A percentile compares a stretch with the other conserved stretches of the same genome.
These are phyloP conservation scores for Candida khao-thaluensis DNA, from an alignment of 805 yeast species.

Conservation along the genomic window DNA sequence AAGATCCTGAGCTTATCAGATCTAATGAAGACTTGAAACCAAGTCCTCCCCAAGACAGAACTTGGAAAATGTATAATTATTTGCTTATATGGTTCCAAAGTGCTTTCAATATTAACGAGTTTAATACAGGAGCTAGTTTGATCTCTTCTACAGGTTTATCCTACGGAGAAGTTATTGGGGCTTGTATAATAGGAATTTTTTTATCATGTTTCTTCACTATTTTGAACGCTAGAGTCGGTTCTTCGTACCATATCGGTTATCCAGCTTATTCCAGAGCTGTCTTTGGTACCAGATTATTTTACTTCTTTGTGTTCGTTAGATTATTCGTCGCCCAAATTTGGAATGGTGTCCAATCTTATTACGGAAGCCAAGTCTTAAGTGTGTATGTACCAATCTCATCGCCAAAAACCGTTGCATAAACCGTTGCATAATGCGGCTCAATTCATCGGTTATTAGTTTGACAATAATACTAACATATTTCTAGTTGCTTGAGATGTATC, in stretches of 20 bases:
- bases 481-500: conserved; percentile 9
- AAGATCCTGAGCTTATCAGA: conserved; percentile 10
- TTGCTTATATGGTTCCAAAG: conserved; percentile 15
- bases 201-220: conserved; percentile 15
- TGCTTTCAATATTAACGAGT: conserved; percentile 14
- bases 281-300: conserved; percentile 12
- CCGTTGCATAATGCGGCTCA: not conserved
- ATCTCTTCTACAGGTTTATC: conserved; percentile 14
- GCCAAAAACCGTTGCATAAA: not conserved
- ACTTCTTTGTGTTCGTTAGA: conserved; percentile 15
- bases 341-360: conserved; percentile 15
- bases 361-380: conserved; percentile 10
- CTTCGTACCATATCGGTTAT: conserved; percentile 16
- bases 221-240: conserved; percentile 14
- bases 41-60: conserved; percentile 15
- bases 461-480: not conserved
- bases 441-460: not conserved
- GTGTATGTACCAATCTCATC: conserved; percentile 1
- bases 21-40: conserved; percentile 16
- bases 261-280: conserved; percentile 14
- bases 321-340: conserved; percentile 14
- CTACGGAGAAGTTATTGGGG: conserved; percentile 16
- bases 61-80: conserved; percentile 15
- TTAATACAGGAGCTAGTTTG: conserved; percentile 15
- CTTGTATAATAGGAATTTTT: conserved; percentile 12